A percentile compares a stretch with the other conserved stretches of the same genome.
Conservation (phyloP, 2,329 filamentous ascomycete species). For the Bipolaris gigantea region DNA sequence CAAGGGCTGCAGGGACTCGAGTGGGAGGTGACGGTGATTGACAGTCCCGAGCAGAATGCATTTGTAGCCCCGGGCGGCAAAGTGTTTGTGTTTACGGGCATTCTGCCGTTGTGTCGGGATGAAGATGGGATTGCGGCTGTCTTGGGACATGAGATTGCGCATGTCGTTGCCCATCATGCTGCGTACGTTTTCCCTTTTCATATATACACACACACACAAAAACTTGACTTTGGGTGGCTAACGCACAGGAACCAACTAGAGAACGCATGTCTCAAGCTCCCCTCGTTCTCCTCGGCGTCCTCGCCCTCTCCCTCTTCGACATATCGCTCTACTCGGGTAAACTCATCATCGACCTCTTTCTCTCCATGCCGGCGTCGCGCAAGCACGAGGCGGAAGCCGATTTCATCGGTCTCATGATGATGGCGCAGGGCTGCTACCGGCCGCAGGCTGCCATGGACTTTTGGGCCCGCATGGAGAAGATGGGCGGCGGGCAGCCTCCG, state of each 20-base stretch:
- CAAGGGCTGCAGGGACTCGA: conserved; percentile 44
- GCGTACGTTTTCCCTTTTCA: conserved; percentile 23
- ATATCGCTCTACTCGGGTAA: conserved; percentile 47
- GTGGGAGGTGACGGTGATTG: conserved; percentile 77
- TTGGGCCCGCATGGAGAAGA: conserved; percentile 63
- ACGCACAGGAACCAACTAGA: conserved; percentile 12
- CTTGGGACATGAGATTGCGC: conserved; percentile 77
- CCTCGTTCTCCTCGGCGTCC: conserved; percentile 45
- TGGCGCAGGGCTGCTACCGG: conserved; percentile 77
- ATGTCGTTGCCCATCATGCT: conserved; percentile 56
- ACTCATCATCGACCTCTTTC: conserved; percentile 62
- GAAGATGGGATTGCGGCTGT: conserved; percentile 75
- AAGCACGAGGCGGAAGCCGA: conserved; percentile 77
- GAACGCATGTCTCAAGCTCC: conserved; percentile 61
- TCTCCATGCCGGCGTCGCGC: conserved; percentile 68
- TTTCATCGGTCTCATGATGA: conserved; percentile 80
- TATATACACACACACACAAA: not conserved
- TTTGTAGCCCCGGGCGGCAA: conserved; percentile 79
- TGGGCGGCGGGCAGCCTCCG: conserved; percentile 57
- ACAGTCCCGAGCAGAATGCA: conserved; percentile 69
- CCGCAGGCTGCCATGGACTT: conserved; percentile 67
- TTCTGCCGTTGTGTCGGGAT: conserved; percentile 66
- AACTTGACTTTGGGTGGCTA: no score
- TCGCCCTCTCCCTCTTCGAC: conserved; percentile 44
- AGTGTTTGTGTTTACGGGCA: conserved; percentile 76